Percentiles rank a stretch among this genome's conserved stretches.
These are phyloP conservation scores for Viola odorata DNA, from an alignment of 345 rosid genomes.

Conservation along the genomic window DNA sequence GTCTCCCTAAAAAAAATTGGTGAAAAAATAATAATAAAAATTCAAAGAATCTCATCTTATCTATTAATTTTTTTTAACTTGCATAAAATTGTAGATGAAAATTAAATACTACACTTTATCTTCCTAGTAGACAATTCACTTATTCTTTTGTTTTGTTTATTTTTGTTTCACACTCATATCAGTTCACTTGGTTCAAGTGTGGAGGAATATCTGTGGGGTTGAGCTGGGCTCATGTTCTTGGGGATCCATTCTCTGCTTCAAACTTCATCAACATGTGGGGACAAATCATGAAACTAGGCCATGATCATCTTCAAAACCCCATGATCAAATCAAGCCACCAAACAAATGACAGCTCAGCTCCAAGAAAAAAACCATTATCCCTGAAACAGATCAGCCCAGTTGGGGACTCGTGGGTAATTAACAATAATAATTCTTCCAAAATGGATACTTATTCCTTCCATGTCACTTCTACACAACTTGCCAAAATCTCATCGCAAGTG, in stretches of 20 bases:
- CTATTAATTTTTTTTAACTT: too few species aligned
- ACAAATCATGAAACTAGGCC: constrained; percentile 25
- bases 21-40: too few species aligned
- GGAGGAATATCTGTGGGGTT: constrained; percentile 64
- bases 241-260: constrained; percentile 54
- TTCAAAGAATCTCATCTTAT: too few species aligned
- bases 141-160: not conserved
- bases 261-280: constrained; percentile 48
- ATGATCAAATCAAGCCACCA: not conserved
- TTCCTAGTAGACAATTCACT: not conserved
- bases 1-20: too few species aligned
- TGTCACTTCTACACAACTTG: constrained; percentile 30
- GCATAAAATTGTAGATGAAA: not conserved
- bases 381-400: constrained; percentile 42
- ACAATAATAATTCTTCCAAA: constrained; percentile 15
- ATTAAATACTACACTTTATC: not conserved
- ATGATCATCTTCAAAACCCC: constrained; percentile 19
- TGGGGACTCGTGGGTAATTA: constrained; percentile 44
- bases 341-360: not conserved
- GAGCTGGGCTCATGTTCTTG: constrained; percentile 80
- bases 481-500: constrained; percentile 17
- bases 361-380: constrained; percentile 18
- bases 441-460: constrained; percentile 31
- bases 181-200: constrained; percentile 67
- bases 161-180: not conserved